phyloP scores from a whole-genome alignment of 2,329 filamentous ascomycete species.

The Pseudocercospora fijiensis region DNA sequence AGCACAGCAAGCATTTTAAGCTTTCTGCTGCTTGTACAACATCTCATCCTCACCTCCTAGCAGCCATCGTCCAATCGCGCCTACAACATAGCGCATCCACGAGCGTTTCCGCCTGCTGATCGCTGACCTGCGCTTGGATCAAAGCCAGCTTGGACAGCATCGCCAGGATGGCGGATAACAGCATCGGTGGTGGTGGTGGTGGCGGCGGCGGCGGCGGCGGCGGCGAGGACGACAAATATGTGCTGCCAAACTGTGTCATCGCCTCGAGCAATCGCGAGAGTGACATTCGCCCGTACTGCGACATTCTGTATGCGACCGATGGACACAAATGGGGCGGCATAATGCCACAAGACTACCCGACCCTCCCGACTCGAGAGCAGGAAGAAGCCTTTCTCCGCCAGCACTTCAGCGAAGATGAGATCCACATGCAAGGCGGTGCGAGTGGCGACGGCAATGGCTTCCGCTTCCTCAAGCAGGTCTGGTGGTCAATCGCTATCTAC shows the following conservation, averaged over 20 bases:
- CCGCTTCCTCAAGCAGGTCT: slow-evolving; percentile 40
- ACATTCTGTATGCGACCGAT: slow-evolving; percentile 30
- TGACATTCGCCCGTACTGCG: slow-evolving; percentile 36
- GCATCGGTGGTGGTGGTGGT: background rate
- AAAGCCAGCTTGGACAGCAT: background rate
- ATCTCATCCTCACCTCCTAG: background rate
- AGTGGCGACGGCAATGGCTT: slow-evolving; percentile 27
- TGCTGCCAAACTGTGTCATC: slow-evolving; percentile 26
- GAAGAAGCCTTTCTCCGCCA: slow-evolving; percentile 36
- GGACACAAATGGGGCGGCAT: slow-evolving; percentile 31
- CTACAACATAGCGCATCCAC: background rate
- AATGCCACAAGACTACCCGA: slow-evolving; percentile 38
- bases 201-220: slow-evolving; percentile 18
- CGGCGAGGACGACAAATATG: slow-evolving; percentile 5
- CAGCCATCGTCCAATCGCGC: background rate
- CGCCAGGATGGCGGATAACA: slow-evolving; percentile 17
- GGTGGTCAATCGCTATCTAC: slow-evolving; percentile 35
- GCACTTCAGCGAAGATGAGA: slow-evolving; percentile 32
- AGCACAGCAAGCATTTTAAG: slow-evolving; percentile 2
- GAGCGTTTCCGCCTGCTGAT: background rate
- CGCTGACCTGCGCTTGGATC: background rate
- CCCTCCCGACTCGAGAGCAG: slow-evolving; percentile 16
- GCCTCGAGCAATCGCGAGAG: slow-evolving; percentile 33
- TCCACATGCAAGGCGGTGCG: slow-evolving; percentile 33
- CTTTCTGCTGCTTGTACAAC: background rate